phyloP scores from a whole-genome alignment of 148 eudicot species.

The Rhododendron vialii region DNA sequence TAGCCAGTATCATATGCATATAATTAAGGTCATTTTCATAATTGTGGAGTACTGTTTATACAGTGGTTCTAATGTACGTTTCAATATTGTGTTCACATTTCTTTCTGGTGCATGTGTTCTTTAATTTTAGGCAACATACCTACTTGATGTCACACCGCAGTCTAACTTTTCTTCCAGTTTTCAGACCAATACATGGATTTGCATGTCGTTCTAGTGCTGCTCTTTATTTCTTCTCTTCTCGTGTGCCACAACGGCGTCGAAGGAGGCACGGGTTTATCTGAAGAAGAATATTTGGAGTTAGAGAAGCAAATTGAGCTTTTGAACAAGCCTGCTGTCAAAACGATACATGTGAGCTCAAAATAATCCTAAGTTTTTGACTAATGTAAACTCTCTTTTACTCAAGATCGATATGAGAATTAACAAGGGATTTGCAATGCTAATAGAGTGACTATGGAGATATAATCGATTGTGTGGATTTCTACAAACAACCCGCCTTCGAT shows the following conservation, averaged over 20 bases:
- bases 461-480: neutral
- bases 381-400: neutral
- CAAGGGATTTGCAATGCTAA: neutral
- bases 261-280: neutral
- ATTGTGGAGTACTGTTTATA: no score
- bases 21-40: no score
- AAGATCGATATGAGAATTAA: neutral
- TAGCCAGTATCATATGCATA: no score
- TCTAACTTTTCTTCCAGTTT: neutral
- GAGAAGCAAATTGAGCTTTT: neutral
- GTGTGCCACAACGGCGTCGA: neutral
- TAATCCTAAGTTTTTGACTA: neutral
- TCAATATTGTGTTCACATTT: no score
- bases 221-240: no score
- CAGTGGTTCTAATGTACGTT: no score
- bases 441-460: neutral
- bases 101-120: neutral
- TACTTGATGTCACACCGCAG: no score
- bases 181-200: neutral
- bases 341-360: neutral
- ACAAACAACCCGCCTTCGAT: neutral
- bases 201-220: neutral
- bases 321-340: neutral
- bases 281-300: neutral
- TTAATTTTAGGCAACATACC: no score